phyloP scores from a whole-genome alignment of 225 moss, liverwort and hornwort genomes.

The Neckera pumila region DNA sequence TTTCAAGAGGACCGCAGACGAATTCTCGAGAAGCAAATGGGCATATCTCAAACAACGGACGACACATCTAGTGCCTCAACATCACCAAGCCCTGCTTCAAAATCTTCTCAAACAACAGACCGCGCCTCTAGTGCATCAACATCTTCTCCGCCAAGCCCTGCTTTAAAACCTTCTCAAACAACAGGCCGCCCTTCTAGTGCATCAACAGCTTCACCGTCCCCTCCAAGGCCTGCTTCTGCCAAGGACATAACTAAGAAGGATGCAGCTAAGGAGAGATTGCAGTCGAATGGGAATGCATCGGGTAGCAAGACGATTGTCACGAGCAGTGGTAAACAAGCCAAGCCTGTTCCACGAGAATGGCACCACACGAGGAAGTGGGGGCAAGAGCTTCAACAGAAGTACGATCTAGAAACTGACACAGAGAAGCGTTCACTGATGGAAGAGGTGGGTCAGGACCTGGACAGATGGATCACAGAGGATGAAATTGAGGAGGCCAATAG shows the following conservation, averaged over 20 bases:
- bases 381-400: constrained; percentile 77
- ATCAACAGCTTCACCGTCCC: background rate
- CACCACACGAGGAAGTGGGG: constrained; percentile 86
- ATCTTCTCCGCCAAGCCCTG: background rate
- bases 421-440: constrained; percentile 52
- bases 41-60: constrained; percentile 14
- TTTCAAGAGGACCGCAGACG: constrained; percentile 64
- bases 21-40: constrained; percentile 51
- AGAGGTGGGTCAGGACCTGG: constrained; percentile 87
- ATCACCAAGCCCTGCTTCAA: background rate
- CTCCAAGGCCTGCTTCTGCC: background rate
- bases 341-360: constrained; percentile 46
- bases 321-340: constrained; percentile 26
- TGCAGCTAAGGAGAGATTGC: constrained; percentile 23
- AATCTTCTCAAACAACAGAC: background rate
- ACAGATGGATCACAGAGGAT: constrained; percentile 94
- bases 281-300: constrained; percentile 27
- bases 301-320: constrained; percentile 31
- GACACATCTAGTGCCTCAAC: background rate
- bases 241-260: background rate
- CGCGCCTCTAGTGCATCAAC: background rate
- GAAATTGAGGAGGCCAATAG: constrained; percentile 66
- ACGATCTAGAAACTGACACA: constrained; percentile 62
- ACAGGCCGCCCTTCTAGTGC: background rate
- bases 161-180: background rate